Base-by-base conservation (phyloP, 1,139 yeast genomes). In the Geotrichum candidum region DNA sequence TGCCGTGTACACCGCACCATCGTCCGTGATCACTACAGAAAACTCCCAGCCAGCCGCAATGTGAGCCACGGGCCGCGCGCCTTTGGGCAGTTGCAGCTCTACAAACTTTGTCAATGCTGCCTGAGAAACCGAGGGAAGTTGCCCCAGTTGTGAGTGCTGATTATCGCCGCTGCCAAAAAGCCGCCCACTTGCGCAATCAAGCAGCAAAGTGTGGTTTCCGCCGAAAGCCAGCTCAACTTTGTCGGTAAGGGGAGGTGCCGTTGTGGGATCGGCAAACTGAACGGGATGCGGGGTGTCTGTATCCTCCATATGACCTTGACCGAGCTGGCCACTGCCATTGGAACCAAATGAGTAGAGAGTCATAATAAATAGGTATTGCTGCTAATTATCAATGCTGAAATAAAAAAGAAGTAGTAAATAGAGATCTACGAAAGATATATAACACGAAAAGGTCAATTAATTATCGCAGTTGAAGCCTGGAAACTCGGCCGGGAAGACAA, bases 201-300 rank as follows among this genome's bases (percentile, higher is more conserved):
- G 72, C 1, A 90, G 67, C 48, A 90, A 68, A 0, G 96, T 86
- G 72, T 94, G 98, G 69, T 91, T 92, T 0, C 98, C 98, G 2
- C 98, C 98, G 70, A 80, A 46, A 85, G 78, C 71, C 75, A 79
- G 53, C 23, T 41, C 41, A 27, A 57, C 25, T 61, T 31, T 15
- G 23, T 53, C 56, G 23, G 58, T 61, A 9, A 4, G 15, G 25
- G 41, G 60, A 23, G 48, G 38, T 6, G 23, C 54, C 25, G 33
- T 50, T 9, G 53, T 22, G 15, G 29, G 11, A 51, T 53, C 35
- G 10, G 38, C 61, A 29, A 77, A 74, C n/a, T 61, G 57, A 15
- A 74, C 73, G 1, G 69, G 66, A 41, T 64, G 68, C 4, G 84
- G 75, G 1, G 31, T 60, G 57, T 71, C 68, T 33, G 78, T 70